phyloP scores from a whole-genome alignment of 805 yeast species.

The Wickerhamiella musiphila region DNA sequence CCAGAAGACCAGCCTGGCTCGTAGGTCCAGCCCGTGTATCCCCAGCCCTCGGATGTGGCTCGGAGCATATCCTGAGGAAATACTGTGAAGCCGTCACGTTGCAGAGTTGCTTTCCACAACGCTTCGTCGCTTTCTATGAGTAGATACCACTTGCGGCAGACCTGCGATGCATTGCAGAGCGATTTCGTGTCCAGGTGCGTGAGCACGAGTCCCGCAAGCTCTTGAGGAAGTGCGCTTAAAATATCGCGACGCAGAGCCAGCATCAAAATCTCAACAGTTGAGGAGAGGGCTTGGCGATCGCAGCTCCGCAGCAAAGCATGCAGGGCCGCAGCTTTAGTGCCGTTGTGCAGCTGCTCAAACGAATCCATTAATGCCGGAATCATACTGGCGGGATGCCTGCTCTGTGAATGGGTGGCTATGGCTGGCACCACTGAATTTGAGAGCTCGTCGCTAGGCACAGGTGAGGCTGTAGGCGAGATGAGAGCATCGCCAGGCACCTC shows the following conservation, averaged over 20 bases:
- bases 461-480: slow-evolving; percentile 4
- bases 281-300: slow-evolving; percentile 44
- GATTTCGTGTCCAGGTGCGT: slow-evolving; percentile 45
- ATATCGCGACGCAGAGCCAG: slow-evolving; percentile 56
- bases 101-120: slow-evolving; percentile 54
- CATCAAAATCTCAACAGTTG: slow-evolving; percentile 35
- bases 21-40: slow-evolving; percentile 21
- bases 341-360: slow-evolving; percentile 27
- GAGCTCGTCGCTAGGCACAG: too few species aligned
- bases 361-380: slow-evolving; percentile 17
- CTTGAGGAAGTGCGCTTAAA: slow-evolving; percentile 52
- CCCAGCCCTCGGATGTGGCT: slow-evolving; percentile 21
- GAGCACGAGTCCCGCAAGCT: slow-evolving; percentile 50
- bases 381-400: not conserved
- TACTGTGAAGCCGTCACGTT: slow-evolving; percentile 42
- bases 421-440: too few species aligned
- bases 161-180: slow-evolving; percentile 42
- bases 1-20: too few species aligned
- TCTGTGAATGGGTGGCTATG: too few species aligned
- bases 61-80: slow-evolving; percentile 29
- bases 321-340: slow-evolving; percentile 32
- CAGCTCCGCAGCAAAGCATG: slow-evolving; percentile 39
- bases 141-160: slow-evolving; percentile 52
- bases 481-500: not conserved
- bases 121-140: slow-evolving; percentile 41